Evolutionary conservation across 2,329 filamentous ascomycete genomes (phyloP).

Genomic region (Sclerotinia sclerotiorum): DNA sequence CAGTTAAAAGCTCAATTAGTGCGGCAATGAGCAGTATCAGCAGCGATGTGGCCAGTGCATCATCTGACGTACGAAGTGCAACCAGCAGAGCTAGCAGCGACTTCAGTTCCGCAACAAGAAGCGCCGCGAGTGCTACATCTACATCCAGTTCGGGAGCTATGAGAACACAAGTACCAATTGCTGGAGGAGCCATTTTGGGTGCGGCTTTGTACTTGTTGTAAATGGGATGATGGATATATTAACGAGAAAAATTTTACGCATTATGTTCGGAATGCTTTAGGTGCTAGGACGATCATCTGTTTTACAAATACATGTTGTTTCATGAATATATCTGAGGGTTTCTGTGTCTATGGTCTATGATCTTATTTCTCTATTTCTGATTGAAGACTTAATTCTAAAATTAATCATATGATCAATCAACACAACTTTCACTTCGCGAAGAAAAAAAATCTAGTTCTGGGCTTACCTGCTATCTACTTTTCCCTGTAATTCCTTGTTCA

Average conservation of each 20-base stretch:
- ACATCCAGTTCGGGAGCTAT: conserved; percentile 20
- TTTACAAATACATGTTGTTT: neutral
- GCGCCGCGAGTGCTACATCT: conserved; percentile 10
- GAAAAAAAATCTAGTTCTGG: no score
- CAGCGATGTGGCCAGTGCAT: conserved; percentile 8
- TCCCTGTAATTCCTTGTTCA: no score
- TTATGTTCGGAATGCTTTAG: neutral
- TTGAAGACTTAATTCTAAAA: neutral
- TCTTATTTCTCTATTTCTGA: neutral
- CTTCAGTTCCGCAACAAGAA: neutral
- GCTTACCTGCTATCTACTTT: no score
- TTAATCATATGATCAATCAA: neutral
- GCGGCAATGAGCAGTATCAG: conserved; percentile 17
- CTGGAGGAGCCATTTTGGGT: conserved; percentile 18
- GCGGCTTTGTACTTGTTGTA: conserved; percentile 24
- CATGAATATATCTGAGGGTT: neutral
- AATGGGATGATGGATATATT: conserved; percentile 4
- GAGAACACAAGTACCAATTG: conserved; percentile 22
- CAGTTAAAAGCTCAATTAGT: conserved; percentile 19
- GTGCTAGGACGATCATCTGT: neutral
- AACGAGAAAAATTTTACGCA: neutral
- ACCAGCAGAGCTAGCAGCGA: conserved; percentile 15
- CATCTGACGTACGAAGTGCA: neutral
- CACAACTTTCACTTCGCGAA: no score
- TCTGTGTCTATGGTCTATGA: neutral